Conservation (phyloP, 495 filamentous ascomycete species). For the Aspergillus campestris region DNA sequence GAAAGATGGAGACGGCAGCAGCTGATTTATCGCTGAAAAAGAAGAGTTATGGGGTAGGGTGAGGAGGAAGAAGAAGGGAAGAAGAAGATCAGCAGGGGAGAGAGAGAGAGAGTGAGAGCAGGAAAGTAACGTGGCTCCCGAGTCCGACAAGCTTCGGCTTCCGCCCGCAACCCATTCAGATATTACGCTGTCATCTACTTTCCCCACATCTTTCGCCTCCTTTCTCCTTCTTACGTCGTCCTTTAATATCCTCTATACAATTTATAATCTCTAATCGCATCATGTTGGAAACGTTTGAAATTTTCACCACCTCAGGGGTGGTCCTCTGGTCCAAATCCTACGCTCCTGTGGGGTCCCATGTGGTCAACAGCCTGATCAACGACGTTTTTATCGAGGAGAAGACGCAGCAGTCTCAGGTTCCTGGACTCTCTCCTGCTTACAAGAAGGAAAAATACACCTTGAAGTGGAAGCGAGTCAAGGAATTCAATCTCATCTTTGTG, state of each 20-base stretch:
- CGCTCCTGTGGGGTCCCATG: conserved; percentile 63
- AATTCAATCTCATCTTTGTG: conserved; percentile 90
- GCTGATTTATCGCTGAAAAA: not conserved
- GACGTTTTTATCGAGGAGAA: conserved; percentile 97
- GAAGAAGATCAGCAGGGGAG: conserved; percentile 6
- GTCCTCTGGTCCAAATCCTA: conserved; percentile 94
- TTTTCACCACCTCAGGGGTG: conserved; percentile 89
- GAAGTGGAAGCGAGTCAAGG: conserved; percentile 88
- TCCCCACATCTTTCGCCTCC: conserved; percentile 26
- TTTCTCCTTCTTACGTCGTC: conserved; percentile 4
- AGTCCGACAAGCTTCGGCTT: conserved; percentile 20
- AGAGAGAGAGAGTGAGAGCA: conserved; percentile 5
- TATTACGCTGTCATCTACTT: not conserved
- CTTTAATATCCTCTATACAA: not conserved
- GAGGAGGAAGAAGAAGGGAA: conserved; percentile 2
- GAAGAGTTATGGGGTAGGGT: not conserved
- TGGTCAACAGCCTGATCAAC: conserved; percentile 90
- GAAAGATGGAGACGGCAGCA: no score
- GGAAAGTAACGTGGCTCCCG: conserved; percentile 36
- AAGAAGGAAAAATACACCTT: conserved; percentile 91
- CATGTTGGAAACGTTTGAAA: conserved; percentile 95
- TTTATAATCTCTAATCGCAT: not conserved
- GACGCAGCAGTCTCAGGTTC: conserved; percentile 38
- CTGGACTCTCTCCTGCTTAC: conserved; percentile 49
- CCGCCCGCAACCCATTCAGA: conserved; percentile 17